These are phyloP conservation scores for Candida orba DNA, from an alignment of 805 yeast species.

Conservation along the genomic window DNA sequence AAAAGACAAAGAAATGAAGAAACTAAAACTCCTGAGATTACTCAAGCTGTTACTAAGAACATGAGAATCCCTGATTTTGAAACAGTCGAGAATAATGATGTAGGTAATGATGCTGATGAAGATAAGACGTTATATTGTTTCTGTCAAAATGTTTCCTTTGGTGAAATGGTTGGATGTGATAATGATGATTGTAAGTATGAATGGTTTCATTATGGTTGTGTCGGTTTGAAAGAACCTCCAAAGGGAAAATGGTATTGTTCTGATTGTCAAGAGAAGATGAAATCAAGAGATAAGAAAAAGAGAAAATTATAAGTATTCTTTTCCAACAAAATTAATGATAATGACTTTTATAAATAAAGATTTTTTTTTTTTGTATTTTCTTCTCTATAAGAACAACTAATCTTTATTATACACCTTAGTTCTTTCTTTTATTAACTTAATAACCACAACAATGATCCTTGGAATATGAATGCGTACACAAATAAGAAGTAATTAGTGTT, in stretches of 20 bases:
- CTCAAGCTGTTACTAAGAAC: neutral
- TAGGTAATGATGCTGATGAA: constrained; percentile 38
- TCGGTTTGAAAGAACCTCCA: constrained; percentile 83
- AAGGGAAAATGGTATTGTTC: constrained; percentile 94
- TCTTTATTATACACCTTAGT: neutral
- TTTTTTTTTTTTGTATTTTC: no score
- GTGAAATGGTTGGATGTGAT: constrained; percentile 96
- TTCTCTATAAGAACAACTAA: no score
- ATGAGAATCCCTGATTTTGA: constrained; percentile 8
- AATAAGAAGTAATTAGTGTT: constrained; percentile 83
- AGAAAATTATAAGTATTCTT: constrained; percentile 8
- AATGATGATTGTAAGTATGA: constrained; percentile 80
- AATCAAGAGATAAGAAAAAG: constrained; percentile 21
- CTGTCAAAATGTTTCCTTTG: constrained; percentile 91
- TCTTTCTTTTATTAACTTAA: constrained; percentile 29
- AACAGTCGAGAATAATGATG: neutral
- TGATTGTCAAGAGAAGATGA: constrained; percentile 47
- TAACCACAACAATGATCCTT: constrained; percentile 67
- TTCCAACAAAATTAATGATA: neutral
- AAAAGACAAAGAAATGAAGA: constrained; percentile 21
- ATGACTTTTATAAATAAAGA: neutral
- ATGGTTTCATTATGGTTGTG: constrained; percentile 97
- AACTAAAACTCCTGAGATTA: constrained; percentile 14
- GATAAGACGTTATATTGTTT: constrained; percentile 76
- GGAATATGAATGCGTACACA: constrained; percentile 76